These are phyloP conservation scores for Ceratocystis ficicola DNA, from an alignment of 2,329 filamentous ascomycete genomes.

Conservation along the genomic window DNA sequence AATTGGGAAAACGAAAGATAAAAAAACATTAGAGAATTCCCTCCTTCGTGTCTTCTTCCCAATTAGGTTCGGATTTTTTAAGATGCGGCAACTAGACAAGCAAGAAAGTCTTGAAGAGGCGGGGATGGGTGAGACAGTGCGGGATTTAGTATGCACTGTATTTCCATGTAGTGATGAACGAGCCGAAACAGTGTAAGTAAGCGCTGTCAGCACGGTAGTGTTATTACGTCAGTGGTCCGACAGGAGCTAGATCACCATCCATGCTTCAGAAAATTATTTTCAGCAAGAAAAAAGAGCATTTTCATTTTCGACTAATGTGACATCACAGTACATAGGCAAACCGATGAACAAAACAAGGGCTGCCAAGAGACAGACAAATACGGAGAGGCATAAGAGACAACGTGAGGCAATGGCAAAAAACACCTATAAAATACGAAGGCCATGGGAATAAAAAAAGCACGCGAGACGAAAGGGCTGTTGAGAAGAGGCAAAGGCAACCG, in stretches of 20 bases:
- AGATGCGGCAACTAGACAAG: no score
- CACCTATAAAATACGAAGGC: not conserved
- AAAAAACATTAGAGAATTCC: no score
- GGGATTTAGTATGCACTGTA: not conserved
- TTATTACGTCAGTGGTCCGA: conserved; percentile 4
- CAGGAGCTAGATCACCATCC: not conserved
- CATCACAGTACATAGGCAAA: no score
- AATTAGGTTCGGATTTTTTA: no score
- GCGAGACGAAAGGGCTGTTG: not conserved
- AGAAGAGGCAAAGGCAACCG: not conserved
- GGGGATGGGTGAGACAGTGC: not conserved
- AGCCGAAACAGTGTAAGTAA: not conserved
- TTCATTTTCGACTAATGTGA: not conserved
- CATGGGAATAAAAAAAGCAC: conserved; percentile 1
- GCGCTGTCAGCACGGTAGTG: not conserved
- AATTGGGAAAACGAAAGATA: no score
- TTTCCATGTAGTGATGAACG: not conserved
- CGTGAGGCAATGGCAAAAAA: not conserved
- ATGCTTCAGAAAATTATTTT: not conserved
- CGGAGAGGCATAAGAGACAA: not conserved
- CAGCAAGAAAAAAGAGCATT: not conserved
- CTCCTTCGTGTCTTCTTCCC: no score
- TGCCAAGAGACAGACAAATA: not conserved
- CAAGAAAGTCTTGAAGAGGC: no score
- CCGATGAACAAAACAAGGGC: not conserved